These are phyloP conservation scores for Spathaspora jeffriesii DNA, from an alignment of 1,139 yeast genomes.

Conservation along the genomic window DNA sequence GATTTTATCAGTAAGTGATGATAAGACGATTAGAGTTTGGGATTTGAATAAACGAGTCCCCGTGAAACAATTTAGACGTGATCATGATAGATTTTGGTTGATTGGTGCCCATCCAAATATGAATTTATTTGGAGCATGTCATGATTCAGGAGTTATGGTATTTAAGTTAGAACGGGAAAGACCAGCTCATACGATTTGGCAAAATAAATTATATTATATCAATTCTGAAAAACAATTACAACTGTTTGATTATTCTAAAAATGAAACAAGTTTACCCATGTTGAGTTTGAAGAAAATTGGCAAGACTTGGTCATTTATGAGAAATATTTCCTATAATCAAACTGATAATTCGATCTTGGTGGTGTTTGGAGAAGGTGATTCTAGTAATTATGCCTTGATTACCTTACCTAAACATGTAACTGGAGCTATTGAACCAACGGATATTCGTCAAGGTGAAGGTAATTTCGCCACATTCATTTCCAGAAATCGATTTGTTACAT, in stretches of 20 bases:
- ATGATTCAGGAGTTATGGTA: conserved; percentile 97
- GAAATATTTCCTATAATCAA: conserved; percentile 87
- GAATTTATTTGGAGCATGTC: conserved; percentile 95
- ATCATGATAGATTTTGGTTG: conserved; percentile 94
- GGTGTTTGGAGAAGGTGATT: conserved; percentile 72
- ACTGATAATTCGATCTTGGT: conserved; percentile 86
- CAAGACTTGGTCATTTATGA: conserved; percentile 81
- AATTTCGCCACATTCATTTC: conserved; percentile 89
- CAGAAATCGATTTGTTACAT: conserved; percentile 90
- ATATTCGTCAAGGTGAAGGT: conserved; percentile 78
- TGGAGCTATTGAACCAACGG: conserved; percentile 90
- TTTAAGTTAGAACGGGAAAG: conserved; percentile 97
- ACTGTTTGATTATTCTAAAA: conserved; percentile 63
- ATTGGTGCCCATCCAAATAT: conserved; percentile 86
- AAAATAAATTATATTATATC: conserved; percentile 70
- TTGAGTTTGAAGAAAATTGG: conserved; percentile 84
- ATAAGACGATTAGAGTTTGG: conserved; percentile 97
- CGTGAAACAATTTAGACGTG: conserved; percentile 93
- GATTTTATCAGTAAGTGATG: conserved; percentile 93
- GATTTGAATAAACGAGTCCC: conserved; percentile 93
- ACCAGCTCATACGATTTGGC: conserved; percentile 81
- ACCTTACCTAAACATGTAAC: conserved; percentile 84
- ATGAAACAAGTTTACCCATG: conserved; percentile 73
- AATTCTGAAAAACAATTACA: conserved; percentile 89
- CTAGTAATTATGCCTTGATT: conserved; percentile 69